A percentile compares a stretch with the other conserved stretches of the same genome.
Conservation (phyloP, 2,329 filamentous ascomycete species). For the Sclerotinia subarctica region DNA sequence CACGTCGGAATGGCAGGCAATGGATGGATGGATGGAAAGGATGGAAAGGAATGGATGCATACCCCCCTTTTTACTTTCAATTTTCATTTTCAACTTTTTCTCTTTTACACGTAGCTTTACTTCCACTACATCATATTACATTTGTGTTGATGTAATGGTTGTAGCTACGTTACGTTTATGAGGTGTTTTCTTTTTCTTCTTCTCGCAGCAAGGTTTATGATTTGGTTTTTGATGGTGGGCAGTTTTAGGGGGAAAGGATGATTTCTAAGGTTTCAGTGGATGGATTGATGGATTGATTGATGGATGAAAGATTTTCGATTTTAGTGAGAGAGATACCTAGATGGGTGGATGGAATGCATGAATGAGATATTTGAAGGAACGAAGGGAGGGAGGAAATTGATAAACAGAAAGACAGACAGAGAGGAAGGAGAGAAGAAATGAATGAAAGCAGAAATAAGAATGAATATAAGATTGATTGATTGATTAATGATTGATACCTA, state of each 20-base stretch:
- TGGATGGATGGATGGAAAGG: background rate
- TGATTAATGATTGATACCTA: conserved; percentile 13
- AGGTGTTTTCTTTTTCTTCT: background rate
- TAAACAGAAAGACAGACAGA: background rate
- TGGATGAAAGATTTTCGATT: background rate
- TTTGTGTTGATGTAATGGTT: background rate
- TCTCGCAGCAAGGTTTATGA: background rate
- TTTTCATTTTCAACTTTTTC: background rate
- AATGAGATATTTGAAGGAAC: background rate
- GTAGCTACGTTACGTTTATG: background rate
- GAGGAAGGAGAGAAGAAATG: background rate
- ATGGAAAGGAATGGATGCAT: conserved; percentile 7
- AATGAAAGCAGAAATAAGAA: background rate
- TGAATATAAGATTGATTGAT: conserved; percentile 7
- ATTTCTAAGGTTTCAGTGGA: background rate
- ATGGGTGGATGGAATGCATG: too few species aligned
- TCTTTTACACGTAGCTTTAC: background rate
- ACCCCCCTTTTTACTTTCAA: conserved; percentile 5
- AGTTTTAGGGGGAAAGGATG: background rate
- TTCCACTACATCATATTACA: background rate
- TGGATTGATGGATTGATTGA: background rate
- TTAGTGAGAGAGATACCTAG: too few species aligned
- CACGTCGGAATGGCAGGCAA: background rate
- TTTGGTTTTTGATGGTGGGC: background rate
- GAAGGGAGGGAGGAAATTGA: background rate